Evolutionary conservation across 1,139 yeast species (phyloP).

Genomic region (Blastobotrys raffinosifermentans): DNA sequence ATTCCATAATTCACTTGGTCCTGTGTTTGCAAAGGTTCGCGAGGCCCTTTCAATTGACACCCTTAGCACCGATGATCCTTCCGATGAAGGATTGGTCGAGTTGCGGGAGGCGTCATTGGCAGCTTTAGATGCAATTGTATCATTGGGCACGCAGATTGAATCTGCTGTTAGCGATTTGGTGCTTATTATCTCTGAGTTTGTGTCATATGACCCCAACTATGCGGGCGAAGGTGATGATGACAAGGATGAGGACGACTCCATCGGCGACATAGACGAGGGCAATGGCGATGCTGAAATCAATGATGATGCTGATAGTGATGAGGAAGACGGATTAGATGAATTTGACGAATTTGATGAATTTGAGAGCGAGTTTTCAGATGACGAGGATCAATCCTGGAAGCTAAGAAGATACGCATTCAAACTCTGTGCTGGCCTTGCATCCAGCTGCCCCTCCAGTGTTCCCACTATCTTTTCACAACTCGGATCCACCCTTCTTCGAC

Average conservation of each 20-base stretch:
- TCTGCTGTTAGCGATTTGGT: constrained; percentile 33
- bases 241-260: constrained; percentile 33
- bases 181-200: constrained; percentile 37
- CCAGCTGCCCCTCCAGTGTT: constrained; percentile 30
- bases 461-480: constrained; percentile 23
- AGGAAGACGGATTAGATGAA: constrained; percentile 35
- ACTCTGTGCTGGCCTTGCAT: constrained; percentile 40
- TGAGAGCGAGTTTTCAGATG: constrained; percentile 44
- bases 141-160: constrained; percentile 24
- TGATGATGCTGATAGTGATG: constrained; percentile 25
- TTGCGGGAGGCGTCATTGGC: constrained; percentile 30
- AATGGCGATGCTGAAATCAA: constrained; percentile 21
- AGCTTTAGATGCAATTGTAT: constrained; percentile 28
- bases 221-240: constrained; percentile 37
- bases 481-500: constrained; percentile 27
- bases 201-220: constrained; percentile 55
- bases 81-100: constrained; percentile 25
- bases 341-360: constrained; percentile 37
- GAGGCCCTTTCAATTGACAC: constrained; percentile 19
- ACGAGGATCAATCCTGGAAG: constrained; percentile 67
- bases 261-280: constrained; percentile 11
- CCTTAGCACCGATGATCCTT: constrained; percentile 14
- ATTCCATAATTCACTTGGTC: constrained; percentile 20
- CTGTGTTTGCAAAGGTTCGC: constrained; percentile 21
- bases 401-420: constrained; percentile 52